Evolutionary conservation across 495 filamentous ascomycete species (phyloP), one percentile per base, ranked within the genome.

Genomic region (Thermochaetoides thermophila): DNA sequence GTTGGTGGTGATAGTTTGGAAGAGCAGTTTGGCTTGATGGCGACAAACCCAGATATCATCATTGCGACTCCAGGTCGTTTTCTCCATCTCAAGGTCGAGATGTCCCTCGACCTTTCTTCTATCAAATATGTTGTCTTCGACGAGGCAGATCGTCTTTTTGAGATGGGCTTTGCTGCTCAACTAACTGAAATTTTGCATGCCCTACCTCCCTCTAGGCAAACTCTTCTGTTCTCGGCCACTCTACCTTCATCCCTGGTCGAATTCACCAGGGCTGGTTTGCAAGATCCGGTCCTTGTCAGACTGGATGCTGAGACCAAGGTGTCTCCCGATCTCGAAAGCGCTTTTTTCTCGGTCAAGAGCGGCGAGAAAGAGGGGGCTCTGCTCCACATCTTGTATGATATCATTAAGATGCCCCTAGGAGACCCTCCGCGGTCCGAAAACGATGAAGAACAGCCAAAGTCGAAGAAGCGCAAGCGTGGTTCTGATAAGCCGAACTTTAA

Each of bases 41-140:
- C 86, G 0, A 65, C 75, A 27, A 96, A 96, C 52, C 91, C 89
- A 1, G 89, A 97, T 55, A 84, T 97, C 41, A 69, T 96, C 39
- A 93, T 97, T 49, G 91, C 87, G 11, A 95, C 91, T 0, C 89
- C 89, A 0, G 89, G 89, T 49, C 81, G 89, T 43, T 95, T 96
- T 48, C 53, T 96, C 38, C 91, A 97, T 63, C 56, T 97, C 37
- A 82, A 92, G 55, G 87, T 95, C 7, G 89, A 96, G 52, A 94
- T 94, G 89, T 61, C 70, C 18, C 63, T 97, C 32, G 79, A 94
- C 48, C 61, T 97, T 19, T 80, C 75, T 3, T 87, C 80, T 8
- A 74, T 95, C 32, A 63, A 69, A 28, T 97, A 95, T 47, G 81
- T 91, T 17, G 89, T 96, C 19, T 96, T 97, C 29, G 89, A 97